These are phyloP conservation scores for Lasiodiplodia hormozganensis DNA, from an alignment of 2,329 filamentous ascomycete genomes.

Conservation along the genomic window DNA sequence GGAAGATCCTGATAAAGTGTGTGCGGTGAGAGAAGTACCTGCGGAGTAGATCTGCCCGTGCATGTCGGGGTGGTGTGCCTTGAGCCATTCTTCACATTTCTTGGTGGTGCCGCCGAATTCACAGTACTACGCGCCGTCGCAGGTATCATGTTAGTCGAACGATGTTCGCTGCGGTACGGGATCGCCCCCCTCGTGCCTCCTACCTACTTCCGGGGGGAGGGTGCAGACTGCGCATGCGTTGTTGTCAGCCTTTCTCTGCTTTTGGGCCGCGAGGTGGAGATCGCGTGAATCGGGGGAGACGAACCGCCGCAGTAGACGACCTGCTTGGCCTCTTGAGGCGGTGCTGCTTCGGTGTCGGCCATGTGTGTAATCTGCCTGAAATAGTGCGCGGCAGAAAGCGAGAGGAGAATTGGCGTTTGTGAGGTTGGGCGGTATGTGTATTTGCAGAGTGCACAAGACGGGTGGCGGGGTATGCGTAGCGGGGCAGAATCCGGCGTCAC, in stretches of 20 bases:
- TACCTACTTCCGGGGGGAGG: constrained; percentile 71
- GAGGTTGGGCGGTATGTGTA: not conserved
- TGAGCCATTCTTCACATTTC: constrained; percentile 97
- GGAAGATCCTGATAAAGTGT: not conserved
- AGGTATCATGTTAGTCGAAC: constrained; percentile 1
- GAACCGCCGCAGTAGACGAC: constrained; percentile 68
- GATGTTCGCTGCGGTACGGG: not conserved
- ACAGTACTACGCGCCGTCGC: constrained; percentile 75
- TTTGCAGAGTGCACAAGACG: not conserved
- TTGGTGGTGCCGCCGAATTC: constrained; percentile 96
- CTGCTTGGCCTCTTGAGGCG: constrained; percentile 53
- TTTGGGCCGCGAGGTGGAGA: not conserved
- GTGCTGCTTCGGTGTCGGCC: constrained; percentile 34
- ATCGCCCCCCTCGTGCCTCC: constrained; percentile 33
- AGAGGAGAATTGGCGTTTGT: not conserved
- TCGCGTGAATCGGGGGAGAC: constrained; percentile 34
- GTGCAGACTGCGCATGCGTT: constrained; percentile 61
- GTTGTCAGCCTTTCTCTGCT: constrained; percentile 5
- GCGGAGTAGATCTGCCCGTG: constrained; percentile 85
- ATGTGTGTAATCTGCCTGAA: constrained; percentile 13
- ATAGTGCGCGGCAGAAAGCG: not conserved
- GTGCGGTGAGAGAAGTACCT: constrained; percentile 59
- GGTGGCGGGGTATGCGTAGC: constrained; percentile 15
- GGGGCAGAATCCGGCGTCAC: constrained; percentile 24
- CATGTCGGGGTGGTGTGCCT: constrained; percentile 74